Conservation (phyloP, 2,329 filamentous ascomycete genomes). For the Pseudogymnoascus sp. region DNA sequence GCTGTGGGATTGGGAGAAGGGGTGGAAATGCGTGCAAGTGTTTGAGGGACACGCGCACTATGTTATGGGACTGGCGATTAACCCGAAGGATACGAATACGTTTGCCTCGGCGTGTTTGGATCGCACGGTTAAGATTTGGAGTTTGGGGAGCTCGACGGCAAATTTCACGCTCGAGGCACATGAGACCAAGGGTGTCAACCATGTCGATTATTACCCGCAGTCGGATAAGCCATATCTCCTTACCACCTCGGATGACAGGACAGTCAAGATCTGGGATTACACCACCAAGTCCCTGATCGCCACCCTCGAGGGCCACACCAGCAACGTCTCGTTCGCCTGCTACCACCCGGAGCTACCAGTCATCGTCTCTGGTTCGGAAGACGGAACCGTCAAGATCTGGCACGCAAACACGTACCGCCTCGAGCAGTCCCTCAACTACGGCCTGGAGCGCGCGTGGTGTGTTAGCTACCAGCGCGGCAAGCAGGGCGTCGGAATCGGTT, state of each 20-base stretch:
- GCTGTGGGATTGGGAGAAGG: constrained; percentile 98
- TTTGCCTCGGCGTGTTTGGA: constrained; percentile 93
- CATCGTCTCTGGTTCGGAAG: constrained; percentile 96
- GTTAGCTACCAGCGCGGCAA: constrained; percentile 90
- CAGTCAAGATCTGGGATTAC: constrained; percentile 98
- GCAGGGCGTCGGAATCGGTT: constrained; percentile 91
- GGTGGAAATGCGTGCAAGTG: constrained; percentile 94
- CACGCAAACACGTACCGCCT: constrained; percentile 95
- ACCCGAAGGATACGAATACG: constrained; percentile 92
- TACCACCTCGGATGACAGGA: constrained; percentile 92
- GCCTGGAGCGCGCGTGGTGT: constrained; percentile 94
- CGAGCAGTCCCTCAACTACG: constrained; percentile 94
- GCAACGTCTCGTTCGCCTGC: constrained; percentile 95
- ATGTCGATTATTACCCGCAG: constrained; percentile 81
- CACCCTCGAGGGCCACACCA: constrained; percentile 92
- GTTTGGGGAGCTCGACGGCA: constrained; percentile 80
- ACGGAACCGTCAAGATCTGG: constrained; percentile 97
- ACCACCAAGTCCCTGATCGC: constrained; percentile 96
- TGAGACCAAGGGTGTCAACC: constrained; percentile 95
- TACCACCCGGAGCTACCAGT: constrained; percentile 96
- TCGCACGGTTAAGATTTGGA: constrained; percentile 97
- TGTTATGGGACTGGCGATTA: constrained; percentile 94
- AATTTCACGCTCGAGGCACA: constrained; percentile 97
- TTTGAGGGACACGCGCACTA: constrained; percentile 97
- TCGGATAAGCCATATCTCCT: constrained; percentile 79